Percentiles rank a stretch among this genome's conserved stretches.
phyloP scores from a whole-genome alignment of 164 flowering plant species.

The Amborella trichopoda region DNA sequence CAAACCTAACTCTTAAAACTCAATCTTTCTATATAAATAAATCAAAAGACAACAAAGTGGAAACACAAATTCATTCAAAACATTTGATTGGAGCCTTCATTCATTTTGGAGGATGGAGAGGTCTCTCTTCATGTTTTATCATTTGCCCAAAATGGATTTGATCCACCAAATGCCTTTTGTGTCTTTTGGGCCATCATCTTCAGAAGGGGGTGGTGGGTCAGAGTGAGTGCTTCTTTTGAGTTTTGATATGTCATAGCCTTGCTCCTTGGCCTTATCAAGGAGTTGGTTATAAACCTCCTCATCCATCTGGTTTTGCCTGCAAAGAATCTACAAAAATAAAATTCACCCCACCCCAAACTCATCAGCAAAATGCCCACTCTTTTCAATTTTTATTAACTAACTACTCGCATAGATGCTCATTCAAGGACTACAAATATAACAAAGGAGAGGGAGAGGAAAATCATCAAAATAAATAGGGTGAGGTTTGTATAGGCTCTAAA shows the following conservation, averaged over 20 bases:
- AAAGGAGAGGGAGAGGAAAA: neutral
- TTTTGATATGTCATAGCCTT: conserved; percentile 81
- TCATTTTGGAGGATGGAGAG: neutral
- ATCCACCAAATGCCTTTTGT: conserved; percentile 90
- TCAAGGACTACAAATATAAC: neutral
- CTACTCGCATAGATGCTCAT: neutral
- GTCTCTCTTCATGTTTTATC: conserved; percentile 7
- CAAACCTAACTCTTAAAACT: neutral
- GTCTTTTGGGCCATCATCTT: conserved; percentile 43
- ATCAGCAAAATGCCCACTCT: too few species aligned
- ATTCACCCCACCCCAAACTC: too few species aligned
- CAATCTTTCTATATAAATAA: neutral
- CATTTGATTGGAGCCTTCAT: neutral
- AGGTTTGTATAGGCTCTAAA: too few species aligned
- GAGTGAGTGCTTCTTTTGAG: conserved; percentile 77
- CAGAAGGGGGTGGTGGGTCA: conserved; percentile 62
- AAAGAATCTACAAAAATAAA: conserved; percentile 52
- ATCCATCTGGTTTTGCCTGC: conserved; percentile 59
- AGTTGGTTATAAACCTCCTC: conserved; percentile 66
- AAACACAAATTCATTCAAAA: too few species aligned
- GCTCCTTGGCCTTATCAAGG: conserved; percentile 53
- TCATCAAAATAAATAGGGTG: too few species aligned
- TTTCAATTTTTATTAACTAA: too few species aligned
- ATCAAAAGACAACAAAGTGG: neutral
- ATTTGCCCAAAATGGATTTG: conserved; percentile 72